Evolutionary conservation across 768 basidiomycete species (phyloP).

Genomic region (Megacollybia marginata): DNA sequence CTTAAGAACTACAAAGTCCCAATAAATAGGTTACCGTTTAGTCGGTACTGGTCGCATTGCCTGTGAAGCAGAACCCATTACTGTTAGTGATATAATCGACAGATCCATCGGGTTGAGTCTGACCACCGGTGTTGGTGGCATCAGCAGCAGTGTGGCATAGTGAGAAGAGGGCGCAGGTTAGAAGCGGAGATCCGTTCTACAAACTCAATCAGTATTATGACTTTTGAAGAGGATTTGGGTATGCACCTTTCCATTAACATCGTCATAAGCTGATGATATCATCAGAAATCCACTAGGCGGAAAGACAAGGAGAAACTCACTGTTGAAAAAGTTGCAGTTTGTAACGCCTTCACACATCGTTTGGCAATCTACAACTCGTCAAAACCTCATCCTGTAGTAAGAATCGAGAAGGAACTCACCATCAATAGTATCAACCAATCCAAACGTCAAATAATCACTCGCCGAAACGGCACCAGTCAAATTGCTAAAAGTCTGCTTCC

Average conservation of each 20-base stretch:
- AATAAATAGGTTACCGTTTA: too few species aligned
- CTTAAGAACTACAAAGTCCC: too few species aligned
- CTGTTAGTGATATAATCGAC: constrained; percentile 23
- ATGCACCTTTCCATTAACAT: neutral
- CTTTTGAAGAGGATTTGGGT: neutral
- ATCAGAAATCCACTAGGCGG: neutral
- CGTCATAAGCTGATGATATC: neutral
- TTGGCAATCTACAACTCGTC: constrained; percentile 3
- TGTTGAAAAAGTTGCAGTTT: constrained; percentile 5
- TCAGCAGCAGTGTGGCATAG: constrained; percentile 18
- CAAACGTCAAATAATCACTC: constrained; percentile 6
- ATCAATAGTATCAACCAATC: constrained; percentile 7
- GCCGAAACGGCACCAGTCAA: constrained; percentile 4
- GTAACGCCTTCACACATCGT: constrained; percentile 1
- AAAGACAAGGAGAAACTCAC: neutral
- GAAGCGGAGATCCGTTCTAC: neutral
- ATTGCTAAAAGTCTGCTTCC: constrained; percentile 1
- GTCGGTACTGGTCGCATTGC: constrained; percentile 5
- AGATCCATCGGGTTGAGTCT: constrained; percentile 25
- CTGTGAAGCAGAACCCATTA: constrained; percentile 20
- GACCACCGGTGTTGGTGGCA: constrained; percentile 25
- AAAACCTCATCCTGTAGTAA: too few species aligned
- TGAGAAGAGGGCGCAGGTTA: constrained; percentile 8
- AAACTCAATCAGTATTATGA: neutral
- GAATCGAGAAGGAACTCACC: constrained; percentile 1